Evolutionary conservation across 2,329 filamentous ascomycete species (phyloP), one percentile per base, ranked within the genome.

Genomic region (Penicillium digitatum): DNA sequence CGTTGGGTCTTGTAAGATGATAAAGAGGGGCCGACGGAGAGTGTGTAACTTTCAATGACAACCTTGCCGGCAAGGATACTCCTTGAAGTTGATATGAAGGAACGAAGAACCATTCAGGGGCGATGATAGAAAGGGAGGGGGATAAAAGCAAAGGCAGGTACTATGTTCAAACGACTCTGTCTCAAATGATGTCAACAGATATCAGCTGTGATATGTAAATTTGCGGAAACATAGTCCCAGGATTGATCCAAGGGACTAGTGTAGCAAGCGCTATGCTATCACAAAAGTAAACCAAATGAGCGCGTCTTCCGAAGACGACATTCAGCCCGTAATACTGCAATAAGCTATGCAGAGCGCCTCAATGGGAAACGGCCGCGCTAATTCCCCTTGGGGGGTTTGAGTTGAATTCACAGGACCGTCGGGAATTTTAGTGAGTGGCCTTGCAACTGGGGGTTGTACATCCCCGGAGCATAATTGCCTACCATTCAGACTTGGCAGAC

Each of bases 401-500:
- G 47, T 31, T 50, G 39, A 39, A 53, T 45, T 40, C 24, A 2
- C 34, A 62, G 57, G 52, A 43, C 43, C 27, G 20, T 16, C 26
- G 27, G 44, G 31, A 29, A 44, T 50, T 46, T 40, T 35, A 59
- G 49, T 49, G 29, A 12, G 34, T 47, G 39, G 42, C 24, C 49
- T 52, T 52, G 47, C 44, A 39, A 43, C 42, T 56, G 40, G 37
- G 27, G 39, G 44, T 44, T 50, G 50, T 53, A 24, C 52, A 50
- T 43, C 37, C 44, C 44, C 46, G 42, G 48, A 48, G 49, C 20
- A 52, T 46, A 39, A 54, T 47, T 47, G 54, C 53, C 24, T 16
- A 62, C 40, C 50, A n/a, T 58, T 58, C 58, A 64, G 56, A 60
- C 59, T 62, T 63, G 58, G 61, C 57, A 43, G 55, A 52, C 40